Evolutionary conservation across 2,329 filamentous ascomycete species (phyloP).

Genomic region (Nemania bipapillata): DNA sequence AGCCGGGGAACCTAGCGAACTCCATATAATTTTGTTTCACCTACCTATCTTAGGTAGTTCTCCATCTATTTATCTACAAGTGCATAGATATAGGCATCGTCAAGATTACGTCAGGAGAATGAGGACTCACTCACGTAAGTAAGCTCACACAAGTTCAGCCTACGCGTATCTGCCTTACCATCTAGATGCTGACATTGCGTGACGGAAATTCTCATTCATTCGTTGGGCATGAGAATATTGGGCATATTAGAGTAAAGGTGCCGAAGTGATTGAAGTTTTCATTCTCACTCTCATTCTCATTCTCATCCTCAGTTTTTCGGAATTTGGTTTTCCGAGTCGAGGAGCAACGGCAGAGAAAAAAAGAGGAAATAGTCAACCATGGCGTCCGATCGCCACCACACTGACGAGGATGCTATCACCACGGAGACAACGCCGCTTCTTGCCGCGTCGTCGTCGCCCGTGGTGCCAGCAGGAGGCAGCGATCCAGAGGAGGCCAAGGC

Average conservation of each 20-base stretch:
- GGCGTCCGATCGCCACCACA: constrained; percentile 1
- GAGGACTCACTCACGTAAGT: background rate
- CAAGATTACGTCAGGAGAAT: background rate
- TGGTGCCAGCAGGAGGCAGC: constrained; percentile 4
- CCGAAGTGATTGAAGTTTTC: background rate
- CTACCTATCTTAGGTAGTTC: too few species aligned
- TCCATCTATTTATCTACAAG: too few species aligned
- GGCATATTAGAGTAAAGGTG: background rate
- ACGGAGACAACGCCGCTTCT: constrained; percentile 35
- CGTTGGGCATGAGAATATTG: background rate
- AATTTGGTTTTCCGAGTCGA: background rate
- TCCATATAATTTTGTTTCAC: too few species aligned
- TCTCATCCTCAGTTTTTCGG: background rate
- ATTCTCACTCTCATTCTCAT: background rate
- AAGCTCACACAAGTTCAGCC: background rate
- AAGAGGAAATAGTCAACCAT: constrained; percentile 8
- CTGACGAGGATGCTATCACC: constrained; percentile 25
- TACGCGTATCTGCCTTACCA: background rate
- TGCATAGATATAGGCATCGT: too few species aligned
- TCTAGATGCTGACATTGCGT: background rate
- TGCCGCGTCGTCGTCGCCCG: constrained; percentile 19
- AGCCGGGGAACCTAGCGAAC: too few species aligned
- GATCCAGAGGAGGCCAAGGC: constrained; percentile 14
- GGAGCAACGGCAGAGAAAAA: background rate
- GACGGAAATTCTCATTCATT: background rate